Evolutionary conservation across 768 basidiomycete species (phyloP).

Genomic region (Melanogaster broomeanus): DNA sequence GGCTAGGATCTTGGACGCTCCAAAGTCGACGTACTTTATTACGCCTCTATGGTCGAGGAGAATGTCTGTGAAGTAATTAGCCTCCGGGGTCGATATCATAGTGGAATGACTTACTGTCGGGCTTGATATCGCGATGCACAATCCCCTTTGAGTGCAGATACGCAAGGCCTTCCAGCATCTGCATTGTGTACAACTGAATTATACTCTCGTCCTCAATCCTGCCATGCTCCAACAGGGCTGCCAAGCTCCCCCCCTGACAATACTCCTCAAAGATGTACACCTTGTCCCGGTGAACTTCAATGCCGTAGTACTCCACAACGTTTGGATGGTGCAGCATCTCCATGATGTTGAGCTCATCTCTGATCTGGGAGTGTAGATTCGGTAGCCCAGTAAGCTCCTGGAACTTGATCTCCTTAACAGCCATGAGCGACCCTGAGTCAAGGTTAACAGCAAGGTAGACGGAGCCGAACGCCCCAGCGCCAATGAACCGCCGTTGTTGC

Average conservation of each 20-base stretch:
- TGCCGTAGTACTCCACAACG: slow-evolving; percentile 97
- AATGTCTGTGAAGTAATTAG: slow-evolving; percentile 65
- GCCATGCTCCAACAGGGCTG: slow-evolving; percentile 86
- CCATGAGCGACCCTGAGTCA: slow-evolving; percentile 95
- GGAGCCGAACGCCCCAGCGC: slow-evolving; percentile 98
- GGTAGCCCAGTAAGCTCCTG: slow-evolving; percentile 90
- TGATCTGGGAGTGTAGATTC: slow-evolving; percentile 88
- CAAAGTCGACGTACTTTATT: slow-evolving; percentile 97
- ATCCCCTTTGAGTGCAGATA: slow-evolving; percentile 94
- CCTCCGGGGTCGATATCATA: slow-evolving; percentile 1
- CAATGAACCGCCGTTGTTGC: slow-evolving; percentile 98
- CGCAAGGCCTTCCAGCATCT: slow-evolving; percentile 92
- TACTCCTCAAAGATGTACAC: slow-evolving; percentile 99
- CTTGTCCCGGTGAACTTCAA: slow-evolving; percentile 98
- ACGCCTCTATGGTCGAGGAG: slow-evolving; percentile 87
- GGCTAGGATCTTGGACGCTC: slow-evolving; percentile 93
- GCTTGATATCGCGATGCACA: slow-evolving; percentile 96
- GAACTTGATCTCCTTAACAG: slow-evolving; percentile 98
- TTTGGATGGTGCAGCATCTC: slow-evolving; percentile 97
- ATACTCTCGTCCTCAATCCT: slow-evolving; percentile 96
- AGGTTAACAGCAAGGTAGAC: slow-evolving; percentile 98
- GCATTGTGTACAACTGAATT: slow-evolving; percentile 93
- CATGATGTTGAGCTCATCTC: slow-evolving; percentile 97
- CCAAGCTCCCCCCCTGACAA: slow-evolving; percentile 94
- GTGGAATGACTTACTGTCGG: slow-evolving; percentile 76